Base-by-base conservation (phyloP, 805 yeast genomes). In the Hanseniaspora singularis region DNA sequence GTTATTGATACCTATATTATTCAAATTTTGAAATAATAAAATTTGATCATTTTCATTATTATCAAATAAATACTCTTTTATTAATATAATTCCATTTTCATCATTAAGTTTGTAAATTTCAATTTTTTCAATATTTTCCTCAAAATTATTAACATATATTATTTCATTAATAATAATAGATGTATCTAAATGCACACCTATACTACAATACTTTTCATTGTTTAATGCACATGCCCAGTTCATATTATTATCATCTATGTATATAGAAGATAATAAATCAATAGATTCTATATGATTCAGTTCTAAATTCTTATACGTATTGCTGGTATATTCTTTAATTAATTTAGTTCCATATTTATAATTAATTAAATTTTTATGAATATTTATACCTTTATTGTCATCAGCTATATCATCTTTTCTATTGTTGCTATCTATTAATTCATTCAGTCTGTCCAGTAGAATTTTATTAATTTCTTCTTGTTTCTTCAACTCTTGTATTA, bases 341-440 rank as follows among this genome's bases (percentile, higher is more conserved):
- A 40, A 23, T 18, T 40, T 24, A 14, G 45, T 23, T n/a, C 45
- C 45, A 16, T 10, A 40, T 15, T 40, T 40, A 24, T 40, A 33
- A 18, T 40, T 40, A 38, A 40, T 40, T 6, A 16, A 16, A 11
- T 40, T 40, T n/a, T n/a, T n/a, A n/a, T n/a, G n/a, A n/a, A n/a
- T n/a, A n/a, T n/a, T n/a, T n/a, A n/a, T n/a, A n/a, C n/a, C n/a
- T n/a, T n/a, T n/a, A n/a, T n/a, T n/a, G n/a, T n/a, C n/a, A n/a
- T n/a, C n/a, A n/a, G n/a, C n/a, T n/a, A n/a, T n/a, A n/a, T n/a
- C n/a, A n/a, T n/a, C n/a, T n/a, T n/a, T n/a, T n/a, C n/a, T n/a
- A n/a, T n/a, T n/a, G n/a, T n/a, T n/a, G n/a, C n/a, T n/a, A n/a
- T n/a, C n/a, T n/a, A n/a, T n/a, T n/a, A n/a, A n/a, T n/a, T n/a